Percentiles rank a stretch among this genome's conserved stretches.
phyloP scores from a whole-genome alignment of 108 stramenopile genomes.

The Aurantiochytrium sp. region DNA sequence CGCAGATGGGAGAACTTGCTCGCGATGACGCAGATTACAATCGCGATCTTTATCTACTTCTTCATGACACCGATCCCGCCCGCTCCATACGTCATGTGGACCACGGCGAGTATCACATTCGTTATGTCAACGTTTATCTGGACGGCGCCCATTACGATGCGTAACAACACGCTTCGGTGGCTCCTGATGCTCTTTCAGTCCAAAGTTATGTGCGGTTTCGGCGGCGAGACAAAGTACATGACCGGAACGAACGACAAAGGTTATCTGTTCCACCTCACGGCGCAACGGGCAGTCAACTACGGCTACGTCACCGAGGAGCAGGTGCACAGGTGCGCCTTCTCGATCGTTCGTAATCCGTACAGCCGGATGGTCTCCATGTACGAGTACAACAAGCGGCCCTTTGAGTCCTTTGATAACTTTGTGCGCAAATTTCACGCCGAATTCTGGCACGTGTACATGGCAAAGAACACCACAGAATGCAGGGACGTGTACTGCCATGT shows the following conservation, averaged over 20 bases:
- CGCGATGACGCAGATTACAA: neutral
- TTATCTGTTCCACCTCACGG: conserved; percentile 59
- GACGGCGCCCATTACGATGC: conserved; percentile 52
- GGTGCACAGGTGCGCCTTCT: conserved; percentile 44
- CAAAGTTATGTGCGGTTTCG: conserved; percentile 40
- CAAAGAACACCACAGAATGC: conserved; percentile 27
- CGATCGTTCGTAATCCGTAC: conserved; percentile 62
- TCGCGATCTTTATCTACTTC: conserved; percentile 25
- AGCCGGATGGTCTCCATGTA: conserved; percentile 58
- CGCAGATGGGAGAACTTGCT: neutral
- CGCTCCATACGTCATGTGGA: conserved; percentile 9
- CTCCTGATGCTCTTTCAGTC: conserved; percentile 48
- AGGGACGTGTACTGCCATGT: conserved; percentile 58
- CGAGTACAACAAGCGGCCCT: conserved; percentile 49
- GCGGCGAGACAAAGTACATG: conserved; percentile 44
- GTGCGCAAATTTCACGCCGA: conserved; percentile 31
- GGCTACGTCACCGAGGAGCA: conserved; percentile 51
- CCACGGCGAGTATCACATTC: neutral
- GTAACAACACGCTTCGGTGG: conserved; percentile 39
- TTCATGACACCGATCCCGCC: conserved; percentile 36
- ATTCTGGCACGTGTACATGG: neutral
- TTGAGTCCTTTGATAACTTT: conserved; percentile 47
- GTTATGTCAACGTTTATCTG: conserved; percentile 29
- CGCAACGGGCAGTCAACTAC: conserved; percentile 45
- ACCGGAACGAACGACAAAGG: conserved; percentile 56